Evolutionary conservation across 2,329 filamentous ascomycete species (phyloP), one percentile per base, ranked within the genome.

Genomic region (Parasarocladium wereldwijsianum): DNA sequence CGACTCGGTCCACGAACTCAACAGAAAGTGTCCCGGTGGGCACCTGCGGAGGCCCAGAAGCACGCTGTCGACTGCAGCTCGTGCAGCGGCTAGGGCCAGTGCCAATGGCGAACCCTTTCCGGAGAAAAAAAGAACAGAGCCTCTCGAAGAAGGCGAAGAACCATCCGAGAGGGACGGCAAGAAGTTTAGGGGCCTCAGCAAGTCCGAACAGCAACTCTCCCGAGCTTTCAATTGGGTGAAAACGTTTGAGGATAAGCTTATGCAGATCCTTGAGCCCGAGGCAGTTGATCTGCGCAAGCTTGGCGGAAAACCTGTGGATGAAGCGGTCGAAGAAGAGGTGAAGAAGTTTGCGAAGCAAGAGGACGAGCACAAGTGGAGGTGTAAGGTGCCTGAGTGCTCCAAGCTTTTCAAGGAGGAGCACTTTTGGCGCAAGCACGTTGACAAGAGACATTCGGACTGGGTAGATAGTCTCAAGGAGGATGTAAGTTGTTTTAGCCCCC

Each of bases 201-300:
- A 93, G 58, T 74, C 76, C 4, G 85, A 93, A 44, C 84, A 92
- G 50, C 90, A 96, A 49, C 70, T 96, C 10, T 81, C 92, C 45
- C 78, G 86, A 34, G 90, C 90, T 0, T 96, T 85, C 59, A 98
- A 96, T 47, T 98, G 92, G 90, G 92, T 98, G 36, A 92, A 81
- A 60, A 96, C 90, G 0, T 98, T 93, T 45, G 90, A 98, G 49
- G 90, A 98, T 47, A 98, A 98, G 58, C 68, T 98, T 30, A 63
- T 83, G 49, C 86, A 94, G 50, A 80, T 96, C 26, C 65, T 98
- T 10, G 87, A 96, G 40, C 90, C 90, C 0, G 82, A 90, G 32
- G 75, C 76, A 29, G 80, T 81, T 15, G 85, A 96, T 46, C 62
- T 96, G 24, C 76, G 76, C 50, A 96, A 94, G 57, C 69, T 96